Evolutionary conservation across 208 protist species (phyloP).

Genomic region (Balamuthia mandrillaris): DNA sequence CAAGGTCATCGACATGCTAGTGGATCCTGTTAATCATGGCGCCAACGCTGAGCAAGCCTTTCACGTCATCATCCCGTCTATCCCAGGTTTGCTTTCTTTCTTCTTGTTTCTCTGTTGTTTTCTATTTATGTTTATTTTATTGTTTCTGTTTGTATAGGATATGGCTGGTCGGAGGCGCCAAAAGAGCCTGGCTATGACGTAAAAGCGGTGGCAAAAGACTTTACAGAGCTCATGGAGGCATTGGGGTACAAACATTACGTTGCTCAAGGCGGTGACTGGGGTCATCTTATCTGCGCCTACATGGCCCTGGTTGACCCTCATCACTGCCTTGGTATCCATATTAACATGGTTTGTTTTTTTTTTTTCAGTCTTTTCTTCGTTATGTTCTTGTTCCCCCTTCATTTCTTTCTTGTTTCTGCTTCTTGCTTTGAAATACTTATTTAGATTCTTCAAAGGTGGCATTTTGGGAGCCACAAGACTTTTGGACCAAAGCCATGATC

Average conservation of each 20-base stretch:
- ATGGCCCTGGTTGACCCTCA: background rate
- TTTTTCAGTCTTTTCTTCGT: background rate
- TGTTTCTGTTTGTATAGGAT: background rate
- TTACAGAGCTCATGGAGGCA: background rate
- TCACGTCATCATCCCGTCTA: slow-evolving; percentile 3
- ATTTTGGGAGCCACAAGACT: background rate
- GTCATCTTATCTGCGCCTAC: background rate
- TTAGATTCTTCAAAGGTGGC: background rate
- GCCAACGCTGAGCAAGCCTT: background rate
- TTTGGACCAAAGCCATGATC: background rate
- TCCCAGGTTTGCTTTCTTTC: background rate
- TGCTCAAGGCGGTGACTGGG: slow-evolving; percentile 25
- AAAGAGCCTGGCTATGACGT: background rate
- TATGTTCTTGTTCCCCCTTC: background rate
- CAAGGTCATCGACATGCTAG: background rate
- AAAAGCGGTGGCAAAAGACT: background rate
- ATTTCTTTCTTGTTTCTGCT: background rate
- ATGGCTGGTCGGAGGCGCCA: background rate
- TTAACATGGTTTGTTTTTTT: background rate
- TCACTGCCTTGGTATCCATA: background rate
- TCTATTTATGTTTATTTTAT: background rate
- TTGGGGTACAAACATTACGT: slow-evolving; percentile 18
- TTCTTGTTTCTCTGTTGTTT: background rate
- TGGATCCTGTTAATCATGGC: background rate
- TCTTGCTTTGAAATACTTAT: background rate